Percentiles rank a stretch among this genome's conserved stretches.
Evolutionary conservation across 331 rosid genomes (phyloP).

Genomic region (Pyrus hybrid): DNA sequence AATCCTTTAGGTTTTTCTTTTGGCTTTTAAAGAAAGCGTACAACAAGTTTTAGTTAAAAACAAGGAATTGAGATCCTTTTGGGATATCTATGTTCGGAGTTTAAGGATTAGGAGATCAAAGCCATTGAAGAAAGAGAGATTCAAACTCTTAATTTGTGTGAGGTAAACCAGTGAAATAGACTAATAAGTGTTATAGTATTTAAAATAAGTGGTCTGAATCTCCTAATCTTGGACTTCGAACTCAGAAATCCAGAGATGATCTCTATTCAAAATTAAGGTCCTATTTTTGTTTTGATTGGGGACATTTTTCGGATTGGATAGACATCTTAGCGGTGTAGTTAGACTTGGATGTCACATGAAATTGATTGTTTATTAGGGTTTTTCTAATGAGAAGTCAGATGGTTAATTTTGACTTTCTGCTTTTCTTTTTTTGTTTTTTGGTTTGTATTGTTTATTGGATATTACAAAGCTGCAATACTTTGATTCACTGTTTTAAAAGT

Average conservation of each 20-base stretch:
- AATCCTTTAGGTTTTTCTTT: conserved; percentile 16
- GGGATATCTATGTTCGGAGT: no score
- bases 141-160: rapidly evolving
- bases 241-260: no score
- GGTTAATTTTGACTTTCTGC: conserved; percentile 24
- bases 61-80: no score
- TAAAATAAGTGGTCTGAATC: no score
- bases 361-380: conserved; percentile 1
- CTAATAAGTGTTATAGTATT: rapidly evolving
- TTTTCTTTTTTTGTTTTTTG: conserved; percentile 18
- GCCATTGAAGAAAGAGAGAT: no score
- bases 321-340: conserved; percentile 19
- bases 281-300: conserved; percentile 28
- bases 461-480: background rate
- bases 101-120: no score
- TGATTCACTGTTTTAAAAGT: no score
- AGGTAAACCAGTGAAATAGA: rapidly evolving
- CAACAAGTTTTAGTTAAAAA: conserved; percentile 17
- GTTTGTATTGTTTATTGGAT: conserved; percentile 3
- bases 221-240: no score
- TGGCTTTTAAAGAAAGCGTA: conserved; percentile 18
- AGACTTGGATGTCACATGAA: conserved; percentile 21
- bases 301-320: conserved; percentile 27
- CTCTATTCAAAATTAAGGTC: background rate
- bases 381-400: background rate